A percentile compares a stretch with the other conserved stretches of the same genome.
Conservation (phyloP, 2,329 filamentous ascomycete species). For the Talaromyces verruculosus region DNA sequence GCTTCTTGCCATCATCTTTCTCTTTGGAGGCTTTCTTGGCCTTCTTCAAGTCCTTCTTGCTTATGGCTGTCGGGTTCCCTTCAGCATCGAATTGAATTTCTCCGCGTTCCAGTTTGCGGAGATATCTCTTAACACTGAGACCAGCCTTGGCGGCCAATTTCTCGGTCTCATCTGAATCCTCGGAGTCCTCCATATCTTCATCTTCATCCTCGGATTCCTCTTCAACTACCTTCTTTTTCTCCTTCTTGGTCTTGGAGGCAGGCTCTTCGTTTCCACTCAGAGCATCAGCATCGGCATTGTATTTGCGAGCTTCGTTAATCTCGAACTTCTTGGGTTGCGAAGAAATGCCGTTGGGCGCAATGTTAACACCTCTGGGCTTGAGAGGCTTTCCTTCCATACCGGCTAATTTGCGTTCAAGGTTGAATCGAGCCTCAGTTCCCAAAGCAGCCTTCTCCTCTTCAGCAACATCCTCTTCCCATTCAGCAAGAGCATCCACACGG, state of each 20-base stretch:
- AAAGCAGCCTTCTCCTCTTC: conserved; percentile 87
- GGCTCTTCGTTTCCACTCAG: conserved; percentile 65
- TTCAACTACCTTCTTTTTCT: conserved; percentile 49
- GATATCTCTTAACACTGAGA: conserved; percentile 72
- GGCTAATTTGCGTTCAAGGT: conserved; percentile 51
- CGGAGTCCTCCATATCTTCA: conserved; percentile 39
- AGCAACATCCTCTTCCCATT: conserved; percentile 73
- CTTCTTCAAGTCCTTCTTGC: conserved; percentile 77
- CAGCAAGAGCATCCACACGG: conserved; percentile 83
- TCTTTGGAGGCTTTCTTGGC: conserved; percentile 56
- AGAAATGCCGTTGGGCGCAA: conserved; percentile 70
- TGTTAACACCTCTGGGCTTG: conserved; percentile 70
- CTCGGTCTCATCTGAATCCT: conserved; percentile 47
- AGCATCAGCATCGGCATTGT: conserved; percentile 92
- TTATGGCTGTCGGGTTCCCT: conserved; percentile 65
- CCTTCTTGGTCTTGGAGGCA: conserved; percentile 46
- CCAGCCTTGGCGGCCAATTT: conserved; percentile 65
- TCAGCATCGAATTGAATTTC: conserved; percentile 67
- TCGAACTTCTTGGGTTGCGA: conserved; percentile 69
- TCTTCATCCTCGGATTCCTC: conserved; percentile 30
- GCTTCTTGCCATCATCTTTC: conserved; percentile 62
- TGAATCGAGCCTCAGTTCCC: conserved; percentile 61
- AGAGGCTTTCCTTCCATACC: conserved; percentile 85
- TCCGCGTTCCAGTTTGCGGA: conserved; percentile 73
- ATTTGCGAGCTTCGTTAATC: conserved; percentile 88